Conservation (phyloP, 495 filamentous ascomycete genomes). For the Xylona heveae region DNA sequence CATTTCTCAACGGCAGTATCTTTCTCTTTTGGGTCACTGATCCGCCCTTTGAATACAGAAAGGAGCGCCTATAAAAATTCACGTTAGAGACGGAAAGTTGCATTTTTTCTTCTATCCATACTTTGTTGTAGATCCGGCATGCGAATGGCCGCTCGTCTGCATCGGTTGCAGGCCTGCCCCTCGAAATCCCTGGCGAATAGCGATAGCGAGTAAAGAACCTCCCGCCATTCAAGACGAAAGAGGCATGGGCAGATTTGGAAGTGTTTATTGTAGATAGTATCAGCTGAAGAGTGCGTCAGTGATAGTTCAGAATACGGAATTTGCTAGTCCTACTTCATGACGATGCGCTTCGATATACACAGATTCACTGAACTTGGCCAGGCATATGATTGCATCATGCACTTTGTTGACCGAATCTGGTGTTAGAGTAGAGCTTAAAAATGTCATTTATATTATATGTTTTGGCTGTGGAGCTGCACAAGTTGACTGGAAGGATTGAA, state of each 20-base stretch:
- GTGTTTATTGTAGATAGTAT: slow-evolving; percentile 67
- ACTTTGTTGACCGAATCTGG: slow-evolving; percentile 52
- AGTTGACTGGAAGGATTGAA: too few species aligned
- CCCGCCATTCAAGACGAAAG: slow-evolving; percentile 47
- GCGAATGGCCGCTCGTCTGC: slow-evolving; percentile 33
- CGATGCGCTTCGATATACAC: slow-evolving; percentile 68
- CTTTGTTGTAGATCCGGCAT: slow-evolving; percentile 57
- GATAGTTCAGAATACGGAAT: neutral
- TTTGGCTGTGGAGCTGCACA: too few species aligned
- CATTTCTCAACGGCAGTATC: slow-evolving; percentile 70
- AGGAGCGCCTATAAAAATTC: slow-evolving; percentile 33
- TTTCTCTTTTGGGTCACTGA: slow-evolving; percentile 38
- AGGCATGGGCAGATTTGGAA: slow-evolving; percentile 83
- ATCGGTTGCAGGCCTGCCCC: slow-evolving; percentile 7
- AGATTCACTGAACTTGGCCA: slow-evolving; percentile 80
- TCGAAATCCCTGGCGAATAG: too few species aligned
- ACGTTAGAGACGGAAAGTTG: neutral
- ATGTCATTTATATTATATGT: slow-evolving; percentile 29
- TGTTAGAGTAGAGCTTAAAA: slow-evolving; percentile 57
- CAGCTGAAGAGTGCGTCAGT: slow-evolving; percentile 28
- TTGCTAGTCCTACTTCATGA: slow-evolving; percentile 32
- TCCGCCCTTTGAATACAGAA: slow-evolving; percentile 49
- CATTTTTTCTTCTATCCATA: slow-evolving; percentile 10
- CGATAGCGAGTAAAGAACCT: slow-evolving; percentile 70
- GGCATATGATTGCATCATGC: slow-evolving; percentile 68